A percentile compares a stretch with the other conserved stretches of the same genome.
Evolutionary conservation across 108 stramenopile species (phyloP).

Genomic region (Nitzschia sp.): DNA sequence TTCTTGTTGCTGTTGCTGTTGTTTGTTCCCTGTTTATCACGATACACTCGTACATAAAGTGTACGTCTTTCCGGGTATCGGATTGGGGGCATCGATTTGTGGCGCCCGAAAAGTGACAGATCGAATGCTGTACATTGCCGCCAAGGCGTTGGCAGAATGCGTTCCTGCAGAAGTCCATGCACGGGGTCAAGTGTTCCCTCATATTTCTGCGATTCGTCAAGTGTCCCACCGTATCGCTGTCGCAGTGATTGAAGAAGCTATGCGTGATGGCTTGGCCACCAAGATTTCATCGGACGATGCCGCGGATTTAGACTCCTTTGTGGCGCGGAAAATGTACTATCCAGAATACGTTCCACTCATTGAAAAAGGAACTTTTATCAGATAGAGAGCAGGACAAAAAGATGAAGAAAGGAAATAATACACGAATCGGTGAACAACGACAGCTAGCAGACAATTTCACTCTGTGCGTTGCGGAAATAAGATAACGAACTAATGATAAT

Average conservation of each 20-base stretch:
- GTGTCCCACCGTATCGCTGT: constrained; percentile 86
- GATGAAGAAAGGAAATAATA: too few relatives aligned
- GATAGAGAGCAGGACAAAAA: too few relatives aligned
- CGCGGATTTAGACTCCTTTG: constrained; percentile 62
- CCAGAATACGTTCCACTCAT: constrained; percentile 86
- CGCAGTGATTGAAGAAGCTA: constrained; percentile 88
- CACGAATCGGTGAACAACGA: too few relatives aligned
- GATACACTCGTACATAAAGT: constrained; percentile 6
- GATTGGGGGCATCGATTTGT: constrained; percentile 85
- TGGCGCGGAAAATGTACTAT: constrained; percentile 82
- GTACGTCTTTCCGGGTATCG: constrained; percentile 83
- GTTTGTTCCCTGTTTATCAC: not conserved
- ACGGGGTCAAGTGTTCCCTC: constrained; percentile 87
- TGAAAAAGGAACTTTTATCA: constrained; percentile 62
- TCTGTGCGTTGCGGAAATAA: too few relatives aligned
- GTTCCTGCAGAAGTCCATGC: constrained; percentile 78
- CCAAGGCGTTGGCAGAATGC: constrained; percentile 83
- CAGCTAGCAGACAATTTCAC: not conserved
- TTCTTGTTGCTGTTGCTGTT: not conserved
- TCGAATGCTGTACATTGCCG: constrained; percentile 89
- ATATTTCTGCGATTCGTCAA: constrained; percentile 79
- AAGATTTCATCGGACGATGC: constrained; percentile 56
- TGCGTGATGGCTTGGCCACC: constrained; percentile 70
- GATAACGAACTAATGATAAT: too few relatives aligned
- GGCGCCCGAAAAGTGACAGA: constrained; percentile 86